Percentiles rank a stretch among this genome's conserved stretches.
Evolutionary conservation across 306 rosid genomes (phyloP).

Genomic region (Betula pendula): DNA sequence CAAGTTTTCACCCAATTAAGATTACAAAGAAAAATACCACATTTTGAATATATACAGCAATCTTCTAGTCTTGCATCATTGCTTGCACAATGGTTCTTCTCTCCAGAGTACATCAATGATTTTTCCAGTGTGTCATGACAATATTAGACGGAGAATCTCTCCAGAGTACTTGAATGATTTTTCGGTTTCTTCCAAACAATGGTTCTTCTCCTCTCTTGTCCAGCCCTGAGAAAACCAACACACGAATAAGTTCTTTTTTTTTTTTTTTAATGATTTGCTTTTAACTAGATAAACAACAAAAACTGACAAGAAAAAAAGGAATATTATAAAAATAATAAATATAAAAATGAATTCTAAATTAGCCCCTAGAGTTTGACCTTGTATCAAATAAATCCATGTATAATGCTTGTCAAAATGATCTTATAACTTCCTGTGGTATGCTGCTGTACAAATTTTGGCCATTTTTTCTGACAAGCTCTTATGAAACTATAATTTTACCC

Average conservation of each 20-base stretch:
- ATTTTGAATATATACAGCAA: slow-evolving; percentile 11
- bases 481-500: no score
- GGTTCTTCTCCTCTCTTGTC: slow-evolving; percentile 95
- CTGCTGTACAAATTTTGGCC: no score
- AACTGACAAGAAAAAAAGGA: not conserved
- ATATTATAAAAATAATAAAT: no score
- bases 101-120: not conserved
- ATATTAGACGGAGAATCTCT: slow-evolving; percentile 86
- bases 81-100: no score
- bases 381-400: no score
- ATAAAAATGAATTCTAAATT: no score
- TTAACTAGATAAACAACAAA: not conserved
- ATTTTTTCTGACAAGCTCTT: no score
- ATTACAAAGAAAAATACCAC: slow-evolving; percentile 16
- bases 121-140: slow-evolving; percentile 50
- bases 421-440: no score
- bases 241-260: not conserved
- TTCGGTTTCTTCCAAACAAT: slow-evolving; percentile 92
- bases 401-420: no score
- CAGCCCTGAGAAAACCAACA: slow-evolving; percentile 55
- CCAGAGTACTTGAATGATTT: slow-evolving; percentile 88
- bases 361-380: no score
- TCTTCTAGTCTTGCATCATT: no score
- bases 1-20: slow-evolving; percentile 1
- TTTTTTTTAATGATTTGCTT: not conserved